Percentiles rank a stretch among this genome's conserved stretches.
Conservation (phyloP, 225 moss, liverwort and hornwort species). For the Polytrichum commune region DNA sequence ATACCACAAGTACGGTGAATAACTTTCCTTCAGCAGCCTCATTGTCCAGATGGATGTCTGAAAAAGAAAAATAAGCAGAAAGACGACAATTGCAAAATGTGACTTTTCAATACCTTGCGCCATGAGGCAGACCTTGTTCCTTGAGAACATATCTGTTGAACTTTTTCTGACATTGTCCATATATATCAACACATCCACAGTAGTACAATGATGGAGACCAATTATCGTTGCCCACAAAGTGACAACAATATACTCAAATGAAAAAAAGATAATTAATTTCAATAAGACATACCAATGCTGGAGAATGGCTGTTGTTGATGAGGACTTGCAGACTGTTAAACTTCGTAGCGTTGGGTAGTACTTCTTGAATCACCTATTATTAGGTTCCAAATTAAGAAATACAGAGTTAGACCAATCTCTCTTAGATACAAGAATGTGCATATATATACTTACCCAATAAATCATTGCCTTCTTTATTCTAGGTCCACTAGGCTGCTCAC, state of each 20-base stretch:
- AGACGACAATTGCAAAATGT: no score
- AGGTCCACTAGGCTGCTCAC: neutral
- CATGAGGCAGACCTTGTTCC: no score
- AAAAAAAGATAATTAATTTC: neutral
- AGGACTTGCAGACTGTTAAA: constrained; percentile 11
- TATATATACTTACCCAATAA: neutral
- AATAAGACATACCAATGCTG: constrained; percentile 5
- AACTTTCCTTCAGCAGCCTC: no score
- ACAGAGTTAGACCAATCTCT: neutral
- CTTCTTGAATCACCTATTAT: constrained; percentile 13
- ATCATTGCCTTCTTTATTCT: neutral
- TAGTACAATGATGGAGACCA: no score
- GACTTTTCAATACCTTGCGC: no score
- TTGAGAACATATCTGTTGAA: no score
- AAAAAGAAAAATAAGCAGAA: no score
- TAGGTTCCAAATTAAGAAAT: neutral
- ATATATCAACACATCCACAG: no score
- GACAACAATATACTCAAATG: neutral
- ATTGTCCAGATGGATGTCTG: no score
- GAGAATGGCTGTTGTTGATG: constrained; percentile 2
- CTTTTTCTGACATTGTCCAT: no score
- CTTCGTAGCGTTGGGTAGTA: constrained; percentile 4
- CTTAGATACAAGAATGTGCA: neutral
- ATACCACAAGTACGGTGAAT: no score
- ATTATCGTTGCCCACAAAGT: neutral